Evolutionary conservation across 768 basidiomycete species (phyloP).

Genomic region (Collybia nuda): DNA sequence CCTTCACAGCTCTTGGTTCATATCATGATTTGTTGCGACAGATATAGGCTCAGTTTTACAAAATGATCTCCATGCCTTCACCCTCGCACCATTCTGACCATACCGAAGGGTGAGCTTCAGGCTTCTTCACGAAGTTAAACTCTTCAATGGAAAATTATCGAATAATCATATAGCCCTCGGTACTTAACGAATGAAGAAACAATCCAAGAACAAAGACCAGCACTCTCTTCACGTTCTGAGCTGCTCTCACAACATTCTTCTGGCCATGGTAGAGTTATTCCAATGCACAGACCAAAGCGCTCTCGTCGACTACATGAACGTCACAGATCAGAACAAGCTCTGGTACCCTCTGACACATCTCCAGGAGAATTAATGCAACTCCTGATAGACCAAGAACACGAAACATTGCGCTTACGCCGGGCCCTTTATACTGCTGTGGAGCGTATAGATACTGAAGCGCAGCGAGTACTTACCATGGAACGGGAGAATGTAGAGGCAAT

Average conservation of each 20-base stretch:
- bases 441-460: conserved; percentile 32
- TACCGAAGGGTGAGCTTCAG: conserved; percentile 1
- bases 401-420: conserved; percentile 31
- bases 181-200: conserved; percentile 1
- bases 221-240: conserved; percentile 20
- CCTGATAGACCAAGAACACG: conserved; percentile 31
- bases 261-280: neutral
- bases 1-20: neutral
- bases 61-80: neutral
- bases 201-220: conserved; percentile 3
- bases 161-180: conserved; percentile 1
- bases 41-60: neutral
- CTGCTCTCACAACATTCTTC: conserved; percentile 16
- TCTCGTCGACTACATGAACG: conserved; percentile 3
- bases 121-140: neutral
- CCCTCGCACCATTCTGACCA: neutral
- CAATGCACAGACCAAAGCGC: neutral
- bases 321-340: conserved; percentile 8
- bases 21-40: neutral
- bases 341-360: conserved; percentile 8
- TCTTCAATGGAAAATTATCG: conserved; percentile 1
- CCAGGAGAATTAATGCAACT: conserved; percentile 28
- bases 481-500: conserved; percentile 29
- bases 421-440: conserved; percentile 33
- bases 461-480: conserved; percentile 33